phyloP scores from a whole-genome alignment of 306 rosid genomes.

The Cyclanthera cordifolia region DNA sequence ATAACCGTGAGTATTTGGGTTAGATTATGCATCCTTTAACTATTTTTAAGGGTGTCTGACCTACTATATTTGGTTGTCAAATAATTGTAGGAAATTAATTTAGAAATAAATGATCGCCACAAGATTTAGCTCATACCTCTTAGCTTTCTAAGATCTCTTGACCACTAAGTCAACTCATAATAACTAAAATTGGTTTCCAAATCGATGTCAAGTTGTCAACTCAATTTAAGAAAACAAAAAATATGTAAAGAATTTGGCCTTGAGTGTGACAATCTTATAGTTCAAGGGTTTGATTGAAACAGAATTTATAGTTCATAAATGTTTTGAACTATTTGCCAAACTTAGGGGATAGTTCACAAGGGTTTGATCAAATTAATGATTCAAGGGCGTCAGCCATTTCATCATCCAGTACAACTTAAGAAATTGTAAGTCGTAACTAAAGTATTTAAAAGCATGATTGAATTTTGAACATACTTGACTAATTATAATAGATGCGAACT shows the following conservation, averaged over 20 bases:
- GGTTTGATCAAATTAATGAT: no score
- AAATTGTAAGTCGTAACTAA: background rate
- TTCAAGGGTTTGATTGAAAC: background rate
- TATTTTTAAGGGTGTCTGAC: no score
- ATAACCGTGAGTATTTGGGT: no score
- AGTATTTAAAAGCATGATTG: background rate
- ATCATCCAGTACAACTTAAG: background rate
- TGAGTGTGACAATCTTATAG: background rate
- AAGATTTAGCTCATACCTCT: background rate
- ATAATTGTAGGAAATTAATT: no score
- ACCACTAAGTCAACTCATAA: no score
- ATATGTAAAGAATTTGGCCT: background rate
- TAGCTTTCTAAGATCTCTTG: background rate
- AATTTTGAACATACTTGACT: background rate
- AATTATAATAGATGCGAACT: background rate
- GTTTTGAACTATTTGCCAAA: background rate
- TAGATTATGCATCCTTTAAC: no score
- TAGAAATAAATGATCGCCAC: no score
- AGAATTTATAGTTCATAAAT: background rate
- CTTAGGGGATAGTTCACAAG: background rate
- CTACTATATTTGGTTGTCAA: no score
- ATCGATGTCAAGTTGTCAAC: no score
- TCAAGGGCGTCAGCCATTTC: background rate
- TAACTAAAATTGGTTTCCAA: no score
- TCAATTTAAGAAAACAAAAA: no score